Percentiles rank a stretch among this genome's conserved stretches.
phyloP scores from a whole-genome alignment of 495 filamentous ascomycete species.

The Tuber magnatum region DNA sequence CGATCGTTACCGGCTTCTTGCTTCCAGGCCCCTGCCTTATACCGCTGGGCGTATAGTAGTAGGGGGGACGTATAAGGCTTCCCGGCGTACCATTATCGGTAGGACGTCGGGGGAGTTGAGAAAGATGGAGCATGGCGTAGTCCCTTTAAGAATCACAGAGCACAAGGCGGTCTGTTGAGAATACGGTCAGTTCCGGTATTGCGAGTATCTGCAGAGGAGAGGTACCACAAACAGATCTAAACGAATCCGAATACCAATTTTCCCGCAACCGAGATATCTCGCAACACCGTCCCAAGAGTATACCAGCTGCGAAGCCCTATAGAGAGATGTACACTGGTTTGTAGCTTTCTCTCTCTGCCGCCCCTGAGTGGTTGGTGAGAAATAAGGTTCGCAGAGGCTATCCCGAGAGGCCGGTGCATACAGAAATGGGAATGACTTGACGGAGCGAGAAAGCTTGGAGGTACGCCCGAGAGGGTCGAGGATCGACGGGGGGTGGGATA shows the following conservation, averaged over 20 bases:
- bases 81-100: background rate
- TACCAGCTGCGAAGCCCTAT: background rate
- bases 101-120: background rate
- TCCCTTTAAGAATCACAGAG: background rate
- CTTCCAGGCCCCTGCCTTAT: background rate
- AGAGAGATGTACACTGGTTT: background rate
- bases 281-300: background rate
- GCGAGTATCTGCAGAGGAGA: background rate
- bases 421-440: too few species aligned
- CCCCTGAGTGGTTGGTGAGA: background rate
- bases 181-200: background rate
- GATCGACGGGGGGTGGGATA: too few species aligned
- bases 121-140: background rate
- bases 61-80: background rate
- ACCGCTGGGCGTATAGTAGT: background rate
- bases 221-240: background rate
- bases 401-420: too few species aligned
- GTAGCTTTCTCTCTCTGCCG: background rate
- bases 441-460: too few species aligned
- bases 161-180: background rate
- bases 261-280: background rate
- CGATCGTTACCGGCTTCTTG: background rate
- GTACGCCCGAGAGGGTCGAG: too few species aligned
- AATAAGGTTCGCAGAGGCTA: background rate
- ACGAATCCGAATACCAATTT: background rate